Base-by-base conservation (phyloP, 192 early-diverging fungal genomes). In the Backusella australiensis region DNA sequence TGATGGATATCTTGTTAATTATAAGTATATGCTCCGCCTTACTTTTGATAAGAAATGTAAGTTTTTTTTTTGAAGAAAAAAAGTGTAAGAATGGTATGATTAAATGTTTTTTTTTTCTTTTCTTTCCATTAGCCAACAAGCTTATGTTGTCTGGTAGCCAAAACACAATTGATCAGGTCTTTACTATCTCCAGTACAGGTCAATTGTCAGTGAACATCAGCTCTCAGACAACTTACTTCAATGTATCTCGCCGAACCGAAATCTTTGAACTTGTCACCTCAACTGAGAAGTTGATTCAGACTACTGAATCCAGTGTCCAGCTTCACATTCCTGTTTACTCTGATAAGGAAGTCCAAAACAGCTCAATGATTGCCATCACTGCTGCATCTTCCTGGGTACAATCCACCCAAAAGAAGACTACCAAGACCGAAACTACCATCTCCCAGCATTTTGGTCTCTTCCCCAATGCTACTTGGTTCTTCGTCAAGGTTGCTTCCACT, bases 1-100 rank as follows among this genome's bases (percentile, higher is more conserved):
- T 34, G 38, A 67, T 38, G 79, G 79, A 38, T 80, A 76, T 53
- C 56, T 80, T n/a, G 67, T 80, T n/a, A 80, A 80, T 29, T 80
- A 80, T 32, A 68, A 70, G 34, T 46, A 79, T 35, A 65, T 79
- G 63, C 73, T 79, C 5, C 78, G 78, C 14, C 49, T 78, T 32
- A 59, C 73, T 36, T 68, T 46, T 21, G 53, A 56, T 44, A 59
- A 71, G 29, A 29, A 35, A 34, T 59, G 76, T 77, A 71, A 72
- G 76, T 42, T 32, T 69, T 69, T 70, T 41, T 70, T 49, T 15
- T 42, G 68, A 34, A 49, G 1, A 34, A 76, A 34, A 49, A 3
- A 34, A 70, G 36, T 36, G 15, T 2, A 7, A 15, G 11, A 74
- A 65, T 67, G 17, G 2, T 66, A 32, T 44, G 35, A 41, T 34